Conservation (phyloP, 306 rosid species). For the Canavalia gladiata region DNA sequence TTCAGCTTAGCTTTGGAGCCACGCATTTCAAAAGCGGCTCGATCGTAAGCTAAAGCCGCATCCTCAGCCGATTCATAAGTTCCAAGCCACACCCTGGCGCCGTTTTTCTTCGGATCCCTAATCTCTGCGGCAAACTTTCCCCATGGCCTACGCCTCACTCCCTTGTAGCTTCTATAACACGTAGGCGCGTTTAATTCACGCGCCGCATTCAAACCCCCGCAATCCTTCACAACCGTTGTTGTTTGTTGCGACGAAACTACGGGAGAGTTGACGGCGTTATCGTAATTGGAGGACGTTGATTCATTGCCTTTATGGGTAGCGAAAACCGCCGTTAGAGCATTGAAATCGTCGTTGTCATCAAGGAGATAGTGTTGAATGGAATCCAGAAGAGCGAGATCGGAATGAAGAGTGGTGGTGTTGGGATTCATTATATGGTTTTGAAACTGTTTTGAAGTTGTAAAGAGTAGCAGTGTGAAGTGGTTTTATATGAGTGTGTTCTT, state of each 20-base stretch:
- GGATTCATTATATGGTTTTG: conserved; percentile 4
- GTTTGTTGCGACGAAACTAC: background rate
- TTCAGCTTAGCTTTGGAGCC: conserved; percentile 73
- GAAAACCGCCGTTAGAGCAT: background rate
- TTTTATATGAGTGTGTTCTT: background rate
- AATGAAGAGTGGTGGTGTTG: conserved; percentile 11
- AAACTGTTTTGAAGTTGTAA: background rate
- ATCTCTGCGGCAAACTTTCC: conserved; percentile 76
- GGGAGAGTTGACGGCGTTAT: background rate
- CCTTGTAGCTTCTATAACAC: conserved; percentile 49
- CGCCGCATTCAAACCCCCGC: background rate
- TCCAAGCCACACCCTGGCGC: conserved; percentile 74
- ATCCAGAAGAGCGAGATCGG: conserved; percentile 42
- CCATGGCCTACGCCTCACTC: conserved; percentile 76
- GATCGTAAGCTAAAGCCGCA: conserved; percentile 72
- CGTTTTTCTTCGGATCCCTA: conserved; percentile 55
- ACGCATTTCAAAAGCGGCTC: conserved; percentile 67
- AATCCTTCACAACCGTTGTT: background rate
- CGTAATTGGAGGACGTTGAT: conserved; percentile 3
- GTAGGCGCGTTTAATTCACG: background rate
- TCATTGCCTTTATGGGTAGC: background rate
- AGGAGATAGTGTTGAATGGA: conserved; percentile 47
- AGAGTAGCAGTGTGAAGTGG: background rate
- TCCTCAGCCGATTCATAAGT: conserved; percentile 61
- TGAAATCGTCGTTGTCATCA: conserved; percentile 18